These are phyloP conservation scores for Wickerhamiella nectarea DNA, from an alignment of 805 yeast species.

Conservation along the genomic window DNA sequence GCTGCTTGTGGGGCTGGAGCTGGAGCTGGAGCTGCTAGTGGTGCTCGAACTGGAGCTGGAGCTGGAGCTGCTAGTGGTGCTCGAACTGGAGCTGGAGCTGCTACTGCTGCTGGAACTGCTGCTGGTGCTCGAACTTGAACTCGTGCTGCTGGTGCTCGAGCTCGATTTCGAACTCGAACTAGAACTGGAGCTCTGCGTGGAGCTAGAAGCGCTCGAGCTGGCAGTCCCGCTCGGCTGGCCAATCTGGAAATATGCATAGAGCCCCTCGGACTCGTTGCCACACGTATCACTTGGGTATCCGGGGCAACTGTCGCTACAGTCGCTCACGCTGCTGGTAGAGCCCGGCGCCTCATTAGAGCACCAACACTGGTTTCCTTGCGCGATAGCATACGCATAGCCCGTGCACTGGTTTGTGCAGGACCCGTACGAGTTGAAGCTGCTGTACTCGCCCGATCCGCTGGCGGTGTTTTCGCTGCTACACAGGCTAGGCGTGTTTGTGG, in stretches of 20 bases:
- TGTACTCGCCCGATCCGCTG: constrained; percentile 15
- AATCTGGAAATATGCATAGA: constrained; percentile 41
- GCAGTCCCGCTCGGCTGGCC: constrained; percentile 25
- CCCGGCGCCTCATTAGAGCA: constrained; percentile 43
- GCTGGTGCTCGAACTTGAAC: constrained; percentile 13
- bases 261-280: constrained; percentile 31
- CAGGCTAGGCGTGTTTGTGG: constrained; percentile 2
- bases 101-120: constrained; percentile 14
- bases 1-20: constrained; percentile 6
- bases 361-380: constrained; percentile 44
- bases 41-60: constrained; percentile 4
- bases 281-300: constrained; percentile 34
- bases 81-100: background rate
- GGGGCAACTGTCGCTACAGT: constrained; percentile 31
- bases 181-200: constrained; percentile 10
- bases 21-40: constrained; percentile 2
- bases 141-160: constrained; percentile 12
- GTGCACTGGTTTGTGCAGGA: constrained; percentile 36
- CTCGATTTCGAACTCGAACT: constrained; percentile 16
- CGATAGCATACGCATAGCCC: constrained; percentile 39
- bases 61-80: background rate
- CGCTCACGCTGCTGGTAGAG: constrained; percentile 25
- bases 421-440: constrained; percentile 36
- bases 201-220: constrained; percentile 11
- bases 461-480: constrained; percentile 35